These are phyloP conservation scores for Cinchona pubescens DNA, from an alignment of 257 asterid genomes.

Conservation along the genomic window DNA sequence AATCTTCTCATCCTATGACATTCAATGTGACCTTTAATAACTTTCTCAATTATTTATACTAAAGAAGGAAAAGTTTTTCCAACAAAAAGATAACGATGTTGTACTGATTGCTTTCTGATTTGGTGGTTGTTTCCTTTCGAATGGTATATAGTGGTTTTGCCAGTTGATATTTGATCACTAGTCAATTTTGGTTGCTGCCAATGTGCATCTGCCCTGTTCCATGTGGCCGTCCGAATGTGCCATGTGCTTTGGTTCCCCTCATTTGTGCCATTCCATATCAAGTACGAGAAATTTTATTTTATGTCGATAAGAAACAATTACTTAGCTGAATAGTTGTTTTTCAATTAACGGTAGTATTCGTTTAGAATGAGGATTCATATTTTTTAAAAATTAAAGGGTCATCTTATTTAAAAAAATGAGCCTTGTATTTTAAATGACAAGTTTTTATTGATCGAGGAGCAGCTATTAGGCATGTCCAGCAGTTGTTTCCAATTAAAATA, in stretches of 20 bases:
- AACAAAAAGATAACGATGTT: neutral
- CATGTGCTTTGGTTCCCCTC: constrained; percentile 12
- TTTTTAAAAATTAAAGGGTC: too few species aligned
- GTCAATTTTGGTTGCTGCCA: neutral
- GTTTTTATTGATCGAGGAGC: too few species aligned
- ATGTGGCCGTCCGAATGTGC: constrained; percentile 4
- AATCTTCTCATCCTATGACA: neutral
- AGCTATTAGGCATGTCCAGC: too few species aligned
- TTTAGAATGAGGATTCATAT: too few species aligned
- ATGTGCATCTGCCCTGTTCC: neutral
- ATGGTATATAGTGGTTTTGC: neutral
- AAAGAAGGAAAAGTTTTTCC: neutral
- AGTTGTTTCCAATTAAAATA: too few species aligned
- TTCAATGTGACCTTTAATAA: neutral
- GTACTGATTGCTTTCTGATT: neutral
- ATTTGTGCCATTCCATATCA: neutral
- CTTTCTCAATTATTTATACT: neutral
- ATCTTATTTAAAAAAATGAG: too few species aligned
- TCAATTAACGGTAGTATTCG: too few species aligned
- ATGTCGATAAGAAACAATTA: too few species aligned
- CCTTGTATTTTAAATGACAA: too few species aligned
- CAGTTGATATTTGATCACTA: neutral
- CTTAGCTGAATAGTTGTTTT: too few species aligned
- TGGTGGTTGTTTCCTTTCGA: neutral
- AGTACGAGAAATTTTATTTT: too few species aligned